Evolutionary conservation across 176 grass and related monocot species (phyloP), one percentile per base, ranked within the genome.

Genomic region (Oryza meyeriana): DNA sequence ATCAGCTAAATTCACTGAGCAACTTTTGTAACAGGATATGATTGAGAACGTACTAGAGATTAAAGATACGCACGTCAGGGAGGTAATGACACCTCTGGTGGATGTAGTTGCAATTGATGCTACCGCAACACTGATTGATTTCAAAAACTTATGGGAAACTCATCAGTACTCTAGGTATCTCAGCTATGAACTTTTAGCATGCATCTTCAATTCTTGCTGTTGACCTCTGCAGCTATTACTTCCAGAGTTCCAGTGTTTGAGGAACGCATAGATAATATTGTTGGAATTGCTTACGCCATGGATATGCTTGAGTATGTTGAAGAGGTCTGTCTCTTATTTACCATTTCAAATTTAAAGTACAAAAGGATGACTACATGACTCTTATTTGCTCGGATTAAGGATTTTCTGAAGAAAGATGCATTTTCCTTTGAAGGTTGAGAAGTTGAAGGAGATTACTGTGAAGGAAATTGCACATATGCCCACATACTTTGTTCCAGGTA

Each of bases 241-340:
- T 93, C 31, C 75, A 98, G 96, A 93, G 93, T 95, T 80, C 96
- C 96, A 85, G 91, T 95, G 36, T 99, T 95, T 90, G 93, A 95
- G 87, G 96, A 99, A 86, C 93, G 96, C 59, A 90, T 99, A 74
- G 93, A 99, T 90, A 99, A 99, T 91, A 99, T 99, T 14, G 93
- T 95, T 63, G 96, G 96, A 89, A 90, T 99, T 85, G 96, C 89
- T 83, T 99, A 99, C 85, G 96, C 96, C 67, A 99, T 99, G 96
- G 96, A 95, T 69, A 95, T 99, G 96, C 93, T 99, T 78, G 93
- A 99, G 89, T 92, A 91, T 33, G 92, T 95, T 59, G 92, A 94
- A 85, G 89, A 90, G 89, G 92, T 93, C 31, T 65, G 82, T 87
- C 71, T 83, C 52, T 61, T 33, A 39, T 35, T 74, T 74, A 81